These are phyloP conservation scores for Helicocarpus griseus DNA, from an alignment of 2,329 filamentous ascomycete genomes.

Conservation along the genomic window DNA sequence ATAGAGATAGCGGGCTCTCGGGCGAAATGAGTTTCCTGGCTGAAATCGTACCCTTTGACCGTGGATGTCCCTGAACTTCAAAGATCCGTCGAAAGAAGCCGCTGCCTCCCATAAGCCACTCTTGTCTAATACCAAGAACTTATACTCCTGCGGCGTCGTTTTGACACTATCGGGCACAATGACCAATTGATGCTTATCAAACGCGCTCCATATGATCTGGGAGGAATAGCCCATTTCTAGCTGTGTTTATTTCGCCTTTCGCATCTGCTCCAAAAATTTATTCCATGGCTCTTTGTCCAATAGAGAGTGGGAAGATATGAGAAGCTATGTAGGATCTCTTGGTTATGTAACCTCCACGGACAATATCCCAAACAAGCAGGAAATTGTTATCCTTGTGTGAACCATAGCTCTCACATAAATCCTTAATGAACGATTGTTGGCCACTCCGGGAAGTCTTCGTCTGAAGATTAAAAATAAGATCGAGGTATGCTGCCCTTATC, in stretches of 20 bases:
- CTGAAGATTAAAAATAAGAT: background rate
- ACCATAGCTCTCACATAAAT: background rate
- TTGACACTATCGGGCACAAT: background rate
- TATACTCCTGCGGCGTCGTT: background rate
- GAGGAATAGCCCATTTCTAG: conserved; percentile 8
- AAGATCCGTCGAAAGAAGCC: background rate
- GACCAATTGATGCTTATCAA: conserved; percentile 1
- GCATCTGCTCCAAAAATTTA: conserved; percentile 9
- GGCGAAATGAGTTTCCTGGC: background rate
- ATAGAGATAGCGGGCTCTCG: conserved; percentile 2
- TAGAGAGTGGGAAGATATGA: conserved; percentile 8
- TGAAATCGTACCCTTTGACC: background rate
- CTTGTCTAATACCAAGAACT: background rate
- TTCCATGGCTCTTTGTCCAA: conserved; percentile 6
- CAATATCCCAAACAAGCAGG: background rate
- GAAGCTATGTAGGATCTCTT: background rate
- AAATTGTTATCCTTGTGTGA: background rate
- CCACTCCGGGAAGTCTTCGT: background rate
- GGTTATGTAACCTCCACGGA: background rate
- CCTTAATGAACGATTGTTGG: background rate
- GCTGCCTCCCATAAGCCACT: too few relatives aligned
- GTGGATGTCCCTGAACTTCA: background rate
- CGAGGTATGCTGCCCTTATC: background rate
- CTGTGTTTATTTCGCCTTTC: conserved; percentile 6
- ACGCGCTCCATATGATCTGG: too few relatives aligned